A percentile compares a stretch with the other conserved stretches of the same genome.
Conservation (phyloP, 257 asterid species). For the Solanum rostratum region DNA sequence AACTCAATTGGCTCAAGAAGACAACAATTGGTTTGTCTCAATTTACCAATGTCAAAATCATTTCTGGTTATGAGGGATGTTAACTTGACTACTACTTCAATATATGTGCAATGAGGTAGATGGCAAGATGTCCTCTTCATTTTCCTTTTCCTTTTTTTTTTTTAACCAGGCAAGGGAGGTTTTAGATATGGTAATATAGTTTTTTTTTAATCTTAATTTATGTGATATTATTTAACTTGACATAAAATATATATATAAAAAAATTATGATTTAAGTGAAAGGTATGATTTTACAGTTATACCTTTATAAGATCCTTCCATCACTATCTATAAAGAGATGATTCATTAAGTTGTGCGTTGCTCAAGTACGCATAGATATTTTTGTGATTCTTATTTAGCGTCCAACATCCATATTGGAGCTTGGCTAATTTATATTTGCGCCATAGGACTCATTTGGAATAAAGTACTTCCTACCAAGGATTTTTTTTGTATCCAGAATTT, state of each 20-base stretch:
- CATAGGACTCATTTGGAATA: too few species aligned
- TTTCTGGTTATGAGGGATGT: not conserved
- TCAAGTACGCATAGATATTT: too few species aligned
- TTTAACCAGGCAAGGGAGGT: not conserved
- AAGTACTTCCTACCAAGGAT: too few species aligned
- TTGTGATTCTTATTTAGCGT: too few species aligned
- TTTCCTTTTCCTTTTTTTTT: not conserved
- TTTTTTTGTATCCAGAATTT: too few species aligned
- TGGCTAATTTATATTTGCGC: too few species aligned
- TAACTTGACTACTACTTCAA: not conserved
- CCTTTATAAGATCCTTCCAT: not conserved
- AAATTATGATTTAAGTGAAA: not conserved
- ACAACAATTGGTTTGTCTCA: not conserved
- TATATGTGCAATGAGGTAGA: not conserved
- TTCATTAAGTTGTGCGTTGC: too few species aligned
- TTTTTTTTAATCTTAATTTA: too few species aligned
- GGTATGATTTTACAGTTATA: not conserved
- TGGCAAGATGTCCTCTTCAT: not conserved
- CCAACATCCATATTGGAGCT: too few species aligned
- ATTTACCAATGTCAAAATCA: not conserved
- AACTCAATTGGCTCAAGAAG: not conserved
- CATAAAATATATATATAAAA: not conserved
- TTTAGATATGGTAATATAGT: not conserved
- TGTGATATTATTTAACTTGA: not conserved
- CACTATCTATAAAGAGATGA: too few species aligned